Base-by-base conservation (phyloP, 2,329 filamentous ascomycete genomes). In the Aspergillus neotritici region DNA sequence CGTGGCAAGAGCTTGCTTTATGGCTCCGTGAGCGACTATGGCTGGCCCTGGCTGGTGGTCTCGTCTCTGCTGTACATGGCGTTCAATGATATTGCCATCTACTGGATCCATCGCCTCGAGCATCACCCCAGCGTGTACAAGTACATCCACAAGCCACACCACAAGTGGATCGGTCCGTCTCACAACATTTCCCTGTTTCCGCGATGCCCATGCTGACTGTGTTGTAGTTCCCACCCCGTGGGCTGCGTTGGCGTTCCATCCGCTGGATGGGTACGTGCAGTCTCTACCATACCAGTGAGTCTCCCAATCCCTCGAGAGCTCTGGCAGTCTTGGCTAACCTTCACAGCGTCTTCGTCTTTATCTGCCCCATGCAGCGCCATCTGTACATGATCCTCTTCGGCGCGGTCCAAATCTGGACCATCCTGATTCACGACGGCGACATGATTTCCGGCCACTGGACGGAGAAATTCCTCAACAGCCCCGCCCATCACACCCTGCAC, bases 401-500 rank as follows among this genome's bases (percentile, higher is more conserved):
- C 57, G 88, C 90, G 61, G 83, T 94, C 69, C 89, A 93, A 69
- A 79, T 93, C 66, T 94, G 87, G 87, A 89, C 87, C 41, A 86
- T 94, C 56, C 76, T 93, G 68, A 93, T 94, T 59, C 77, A 94
- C 67, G 87, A 94, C 59, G 87, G 87, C 62, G 87, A 94, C 38
- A 40, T 40, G 38, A 40, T 40, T 15, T 13, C 30, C 3, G 38
- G 38, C 38, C 38, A 37, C 12, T 37, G 35, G 35, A 37, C 35
- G n/a, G 35, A 37, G 11, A 37, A 37, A 37, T 37, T 91, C 55
- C 79, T 95, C 38, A 90, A 95, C 62, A 94, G 89, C 63, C 87
- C 89, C 21, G 94, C 88, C 32, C 89, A 89, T 52, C 89, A 95
- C 66, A 94, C 88, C 34, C 94, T 95, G 73, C 87, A 94, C 68